Evolutionary conservation across 2,329 filamentous ascomycete species (phyloP), one percentile per base, ranked within the genome.

Genomic region (Trichoderma breve): DNA sequence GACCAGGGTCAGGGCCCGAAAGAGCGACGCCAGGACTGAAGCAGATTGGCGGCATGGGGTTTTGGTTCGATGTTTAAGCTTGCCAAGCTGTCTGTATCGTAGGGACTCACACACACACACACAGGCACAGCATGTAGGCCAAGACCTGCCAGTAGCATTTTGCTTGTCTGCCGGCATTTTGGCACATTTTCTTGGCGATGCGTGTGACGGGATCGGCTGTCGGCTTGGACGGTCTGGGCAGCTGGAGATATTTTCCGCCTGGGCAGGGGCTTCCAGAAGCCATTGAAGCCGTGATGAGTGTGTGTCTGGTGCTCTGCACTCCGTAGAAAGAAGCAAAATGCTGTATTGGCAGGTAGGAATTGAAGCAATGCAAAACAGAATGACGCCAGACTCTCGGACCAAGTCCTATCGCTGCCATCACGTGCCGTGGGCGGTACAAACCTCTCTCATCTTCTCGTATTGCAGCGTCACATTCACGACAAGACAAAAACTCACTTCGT

Each of bases 151-250:
- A 32, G 47, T 43, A 15, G 26, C 62, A 28, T 39, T 47, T 4
- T 21, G 36, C 65, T 60, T 6, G 24, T 28, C n/a, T 61, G 65
- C 39, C 65, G 65, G 65, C 55, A 34, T 18, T 47, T 47, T 60
- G 65, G 55, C 55, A 60, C 34, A 58, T 60, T 60, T 47, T 43
- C 65, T 69, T 69, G 65, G 65, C 65, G 55, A 69, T 60, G 65
- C 65, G 34, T 24, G 36, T 61, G 65, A n/a, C 24, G 18, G 55
- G 34, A 47, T 51, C 65, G 65, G 55, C 36, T 69, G 55, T 69
- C 66, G 55, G 55, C 66, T 69, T 61, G 66, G 66, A 57, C 21
- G n/a, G 26, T n/a, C 66, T 60, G 58, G 55, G 55, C 66, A 60
- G 36, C 53, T 58, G 66, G 43, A 32, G 30, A 51, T 69, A 58